Evolutionary conservation across 1,284 basidiomycete genomes (phyloP).

Genomic region (Phellopilus nigrolimitatus): DNA sequence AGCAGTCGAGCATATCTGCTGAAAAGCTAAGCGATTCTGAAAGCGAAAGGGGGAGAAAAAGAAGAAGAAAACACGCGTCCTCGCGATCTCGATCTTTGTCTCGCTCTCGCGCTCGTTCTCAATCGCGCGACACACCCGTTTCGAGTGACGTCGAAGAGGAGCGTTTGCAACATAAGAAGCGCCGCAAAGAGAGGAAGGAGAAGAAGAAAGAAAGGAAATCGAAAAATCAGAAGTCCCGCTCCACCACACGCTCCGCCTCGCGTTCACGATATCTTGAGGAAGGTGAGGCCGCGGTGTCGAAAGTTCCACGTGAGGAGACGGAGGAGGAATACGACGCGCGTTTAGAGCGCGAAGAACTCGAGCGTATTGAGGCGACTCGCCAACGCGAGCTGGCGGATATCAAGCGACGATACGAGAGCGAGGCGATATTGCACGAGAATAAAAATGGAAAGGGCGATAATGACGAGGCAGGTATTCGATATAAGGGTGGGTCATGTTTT

Average conservation of each 20-base stretch:
- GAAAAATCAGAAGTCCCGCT: constrained; percentile 22
- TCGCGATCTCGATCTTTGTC: constrained; percentile 27
- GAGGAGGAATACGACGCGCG: constrained; percentile 65
- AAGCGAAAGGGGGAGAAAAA: constrained; percentile 23
- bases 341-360: constrained; percentile 65
- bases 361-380: constrained; percentile 45
- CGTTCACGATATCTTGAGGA: constrained; percentile 8
- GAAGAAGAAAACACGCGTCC: constrained; percentile 19
- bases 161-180: constrained; percentile 31
- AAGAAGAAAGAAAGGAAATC: constrained; percentile 28
- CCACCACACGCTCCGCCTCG: constrained; percentile 19
- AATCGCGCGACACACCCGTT: constrained; percentile 22
- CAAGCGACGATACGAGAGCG: constrained; percentile 36
- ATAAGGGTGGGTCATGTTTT: too few species aligned
- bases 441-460: constrained; percentile 30
- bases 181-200: constrained; percentile 28
- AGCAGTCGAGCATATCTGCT: constrained; percentile 12
- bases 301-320: constrained; percentile 47
- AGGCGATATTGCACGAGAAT: constrained; percentile 29
- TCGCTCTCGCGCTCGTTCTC: constrained; percentile 25
- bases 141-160: constrained; percentile 23
- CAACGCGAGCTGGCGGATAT: constrained; percentile 47
- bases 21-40: too few species aligned
- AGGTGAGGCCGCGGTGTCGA: constrained; percentile 20
- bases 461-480: too few species aligned